These are phyloP conservation scores for Calophaca sinica DNA, from an alignment of 306 rosid genomes.

Conservation along the genomic window DNA sequence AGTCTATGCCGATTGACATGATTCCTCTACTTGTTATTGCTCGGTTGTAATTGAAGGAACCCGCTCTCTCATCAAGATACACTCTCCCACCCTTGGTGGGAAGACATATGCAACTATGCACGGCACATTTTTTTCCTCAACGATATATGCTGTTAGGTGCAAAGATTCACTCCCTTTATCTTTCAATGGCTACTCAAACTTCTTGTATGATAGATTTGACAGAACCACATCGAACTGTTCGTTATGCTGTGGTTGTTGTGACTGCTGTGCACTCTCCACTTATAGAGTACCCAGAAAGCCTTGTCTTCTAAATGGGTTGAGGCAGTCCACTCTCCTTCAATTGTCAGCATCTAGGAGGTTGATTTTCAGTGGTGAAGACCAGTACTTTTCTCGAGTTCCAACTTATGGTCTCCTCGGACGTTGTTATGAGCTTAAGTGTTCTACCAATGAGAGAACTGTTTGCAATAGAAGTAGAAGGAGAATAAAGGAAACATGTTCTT, in stretches of 20 bases:
- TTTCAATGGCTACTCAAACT: conserved; percentile 67
- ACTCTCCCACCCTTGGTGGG: conserved; percentile 34
- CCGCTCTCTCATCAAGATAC: conserved; percentile 51
- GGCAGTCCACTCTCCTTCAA: conserved; percentile 83
- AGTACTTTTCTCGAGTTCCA: conserved; percentile 54
- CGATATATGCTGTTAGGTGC: conserved; percentile 61
- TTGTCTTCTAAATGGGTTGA: conserved; percentile 67
- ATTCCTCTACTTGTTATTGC: conserved; percentile 45
- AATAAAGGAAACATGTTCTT: conserved; percentile 49
- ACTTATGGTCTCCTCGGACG: conserved; percentile 48
- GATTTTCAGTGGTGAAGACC: conserved; percentile 59
- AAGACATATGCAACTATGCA: conserved; percentile 51
- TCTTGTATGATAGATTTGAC: conserved; percentile 61
- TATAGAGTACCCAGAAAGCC: conserved; percentile 55
- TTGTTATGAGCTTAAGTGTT: conserved; percentile 55
- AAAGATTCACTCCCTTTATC: conserved; percentile 62
- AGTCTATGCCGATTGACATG: conserved; percentile 29
- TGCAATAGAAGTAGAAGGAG: conserved; percentile 57
- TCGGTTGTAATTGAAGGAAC: conserved; percentile 35
- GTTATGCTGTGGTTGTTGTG: conserved; percentile 60
- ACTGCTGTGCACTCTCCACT: conserved; percentile 56
- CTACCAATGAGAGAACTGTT: conserved; percentile 53
- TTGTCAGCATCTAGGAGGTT: conserved; percentile 76
- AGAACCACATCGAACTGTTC: conserved; percentile 54
- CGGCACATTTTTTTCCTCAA: conserved; percentile 65